Percentiles rank a stretch among this genome's conserved stretches.
These are phyloP conservation scores for Trametes hirsuta DNA, from an alignment of 1,284 basidiomycete species.

Conservation along the genomic window DNA sequence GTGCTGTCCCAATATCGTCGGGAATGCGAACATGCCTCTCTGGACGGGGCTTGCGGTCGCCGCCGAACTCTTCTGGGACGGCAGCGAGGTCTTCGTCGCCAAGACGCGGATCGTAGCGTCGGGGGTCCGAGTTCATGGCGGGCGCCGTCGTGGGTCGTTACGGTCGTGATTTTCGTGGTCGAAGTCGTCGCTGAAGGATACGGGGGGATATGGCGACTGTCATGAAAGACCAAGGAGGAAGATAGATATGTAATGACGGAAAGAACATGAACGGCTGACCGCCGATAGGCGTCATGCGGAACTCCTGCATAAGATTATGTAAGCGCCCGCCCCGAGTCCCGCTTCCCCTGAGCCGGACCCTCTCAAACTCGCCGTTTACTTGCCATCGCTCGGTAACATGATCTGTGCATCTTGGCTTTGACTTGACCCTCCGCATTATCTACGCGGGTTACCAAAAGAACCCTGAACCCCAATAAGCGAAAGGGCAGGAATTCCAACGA, in stretches of 20 bases:
- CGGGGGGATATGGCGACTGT: neutral
- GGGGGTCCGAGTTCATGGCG: conserved; percentile 7
- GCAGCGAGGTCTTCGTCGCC: conserved; percentile 29
- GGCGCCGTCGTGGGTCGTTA: neutral
- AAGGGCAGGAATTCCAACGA: neutral
- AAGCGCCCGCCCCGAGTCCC: too few species aligned
- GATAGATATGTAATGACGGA: neutral
- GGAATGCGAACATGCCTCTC: conserved; percentile 27
- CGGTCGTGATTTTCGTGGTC: neutral
- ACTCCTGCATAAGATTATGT: neutral
- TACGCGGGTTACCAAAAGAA: too few species aligned
- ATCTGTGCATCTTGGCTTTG: too few species aligned
- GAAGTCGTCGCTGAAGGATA: neutral
- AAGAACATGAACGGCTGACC: neutral
- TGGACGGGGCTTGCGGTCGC: conserved; percentile 6
- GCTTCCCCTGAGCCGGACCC: too few species aligned
- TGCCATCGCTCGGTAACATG: too few species aligned
- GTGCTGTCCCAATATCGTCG: conserved; percentile 10
- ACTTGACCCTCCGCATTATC: too few species aligned
- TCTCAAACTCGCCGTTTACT: too few species aligned
- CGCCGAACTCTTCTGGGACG: conserved; percentile 13
- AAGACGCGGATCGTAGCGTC: conserved; percentile 32
- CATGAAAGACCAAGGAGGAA: neutral
- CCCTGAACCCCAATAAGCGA: too few species aligned
- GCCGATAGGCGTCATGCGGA: neutral